These are phyloP conservation scores for Sergeia podlipaevii DNA, from an alignment of 208 protist species.

Conservation along the genomic window DNA sequence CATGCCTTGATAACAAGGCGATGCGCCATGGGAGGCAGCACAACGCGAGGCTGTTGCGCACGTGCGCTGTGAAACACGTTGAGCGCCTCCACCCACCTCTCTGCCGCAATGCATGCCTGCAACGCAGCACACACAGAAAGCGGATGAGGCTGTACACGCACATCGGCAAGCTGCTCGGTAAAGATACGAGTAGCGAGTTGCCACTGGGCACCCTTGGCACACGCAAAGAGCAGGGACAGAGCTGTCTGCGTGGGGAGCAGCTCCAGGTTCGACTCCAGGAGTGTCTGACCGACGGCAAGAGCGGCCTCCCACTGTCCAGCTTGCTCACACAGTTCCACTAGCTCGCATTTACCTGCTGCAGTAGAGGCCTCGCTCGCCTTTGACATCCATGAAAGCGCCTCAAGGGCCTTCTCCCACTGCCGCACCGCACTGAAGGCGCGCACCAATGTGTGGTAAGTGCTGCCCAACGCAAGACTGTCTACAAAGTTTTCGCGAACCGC, in stretches of 20 bases:
- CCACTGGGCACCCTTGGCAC: slow-evolving; percentile 62
- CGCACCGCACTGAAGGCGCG: slow-evolving; percentile 58
- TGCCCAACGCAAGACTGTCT: slow-evolving; percentile 40
- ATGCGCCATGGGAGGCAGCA: slow-evolving; percentile 73
- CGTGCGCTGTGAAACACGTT: slow-evolving; percentile 27
- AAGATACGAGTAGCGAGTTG: slow-evolving; percentile 39
- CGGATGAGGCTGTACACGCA: slow-evolving; percentile 51
- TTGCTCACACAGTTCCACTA: slow-evolving; percentile 79
- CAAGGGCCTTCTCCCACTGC: slow-evolving; percentile 82
- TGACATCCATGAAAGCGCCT: slow-evolving; percentile 83
- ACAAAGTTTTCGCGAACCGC: slow-evolving; percentile 63
- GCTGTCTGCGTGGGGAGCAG: slow-evolving; percentile 44
- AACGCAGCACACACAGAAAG: slow-evolving; percentile 66
- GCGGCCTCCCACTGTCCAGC: slow-evolving; percentile 80
- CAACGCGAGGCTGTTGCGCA: slow-evolving; percentile 51
- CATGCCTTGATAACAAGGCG: slow-evolving; percentile 67
- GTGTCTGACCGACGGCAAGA: slow-evolving; percentile 38
- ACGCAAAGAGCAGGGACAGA: slow-evolving; percentile 67
- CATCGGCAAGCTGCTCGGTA: slow-evolving; percentile 41
- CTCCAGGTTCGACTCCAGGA: slow-evolving; percentile 37
- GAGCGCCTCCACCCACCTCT: slow-evolving; percentile 49
- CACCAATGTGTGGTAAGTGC: slow-evolving; percentile 69
- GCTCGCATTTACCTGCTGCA: slow-evolving; percentile 55
- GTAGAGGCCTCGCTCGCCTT: slow-evolving; percentile 73
- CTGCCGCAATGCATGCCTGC: slow-evolving; percentile 54